Base-by-base conservation (phyloP, 1,139 yeast species). In the Pichia sp. region DNA sequence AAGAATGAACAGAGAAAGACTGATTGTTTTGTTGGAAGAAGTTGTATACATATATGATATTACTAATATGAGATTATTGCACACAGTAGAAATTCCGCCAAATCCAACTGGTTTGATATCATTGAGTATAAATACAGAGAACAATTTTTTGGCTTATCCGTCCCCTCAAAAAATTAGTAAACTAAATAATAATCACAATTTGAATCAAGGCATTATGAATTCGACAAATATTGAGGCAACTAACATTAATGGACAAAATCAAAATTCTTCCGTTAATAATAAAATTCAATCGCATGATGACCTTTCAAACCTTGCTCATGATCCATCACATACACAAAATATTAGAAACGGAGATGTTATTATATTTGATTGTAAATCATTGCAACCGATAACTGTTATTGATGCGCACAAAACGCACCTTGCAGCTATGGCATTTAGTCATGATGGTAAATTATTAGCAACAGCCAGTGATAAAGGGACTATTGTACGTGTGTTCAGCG, bases 391-490 rank as follows among this genome's bases (percentile, higher is more conserved):
- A 27, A 83, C 88, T 52, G 96, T 90, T 2, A 83, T 92, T 38
- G 96, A 88, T 60, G 98, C 98, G 0, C 98, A 92, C 65, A 87
- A 88, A 60, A 82, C 95, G 1, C 79, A 86, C 11, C 71, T 92
- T 47, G 90, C 97, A 0, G 85, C 90, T 1, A 70, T 90, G 54
- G 73, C 89, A 1, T 70, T 92, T 48, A 87, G 92, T 56, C 72
- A 74, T 42, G 95, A 89, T 62, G 98, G 98, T 1, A 73, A 83
- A 0, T 66, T 88, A 44, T 70, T 92, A 44, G 97, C 97, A 1
- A 89, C 97, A 0, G 96, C 97, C 1, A 86, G 96, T 25, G 96
- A 88, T 56, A 89, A 89, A 63, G 98, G 98, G 4, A 92, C 98
- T 0, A 88, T 92, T 42, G 81, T 92, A 2, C 72, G 98, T 50